Evolutionary conservation across 495 filamentous ascomycete genomes (phyloP).

Genomic region (Trichoderma parareesei): DNA sequence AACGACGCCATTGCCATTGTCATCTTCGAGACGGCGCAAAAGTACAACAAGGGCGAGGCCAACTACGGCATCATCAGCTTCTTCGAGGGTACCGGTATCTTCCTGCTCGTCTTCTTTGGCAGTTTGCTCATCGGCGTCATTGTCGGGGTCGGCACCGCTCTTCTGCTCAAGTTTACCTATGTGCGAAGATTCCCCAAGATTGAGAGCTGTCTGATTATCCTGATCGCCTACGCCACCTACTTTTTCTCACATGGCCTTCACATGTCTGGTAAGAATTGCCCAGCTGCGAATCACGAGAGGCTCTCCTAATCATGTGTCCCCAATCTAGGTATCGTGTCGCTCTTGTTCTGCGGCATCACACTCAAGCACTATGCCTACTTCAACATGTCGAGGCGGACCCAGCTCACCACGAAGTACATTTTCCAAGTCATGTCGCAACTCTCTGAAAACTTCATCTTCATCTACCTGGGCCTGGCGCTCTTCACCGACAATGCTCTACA

Average conservation of each 20-base stretch:
- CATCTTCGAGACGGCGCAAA: conserved; percentile 93
- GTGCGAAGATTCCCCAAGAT: conserved; percentile 90
- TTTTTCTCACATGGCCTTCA: conserved; percentile 92
- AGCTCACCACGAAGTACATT: conserved; percentile 95
- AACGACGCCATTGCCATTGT: conserved; percentile 99
- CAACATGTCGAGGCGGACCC: conserved; percentile 97
- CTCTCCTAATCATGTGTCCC: conserved; percentile 14
- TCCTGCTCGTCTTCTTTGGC: conserved; percentile 92
- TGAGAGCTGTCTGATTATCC: conserved; percentile 86
- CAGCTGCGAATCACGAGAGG: neutral
- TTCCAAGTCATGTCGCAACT: conserved; percentile 93
- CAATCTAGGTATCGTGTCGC: conserved; percentile 77
- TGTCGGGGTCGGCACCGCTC: conserved; percentile 77
- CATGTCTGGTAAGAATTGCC: conserved; percentile 70
- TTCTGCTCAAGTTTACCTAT: conserved; percentile 87
- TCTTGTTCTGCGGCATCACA: conserved; percentile 96
- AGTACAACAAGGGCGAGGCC: conserved; percentile 59
- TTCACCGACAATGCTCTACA: conserved; percentile 83
- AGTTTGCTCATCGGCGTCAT: conserved; percentile 81
- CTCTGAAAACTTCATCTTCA: conserved; percentile 99
- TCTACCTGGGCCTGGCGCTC: conserved; percentile 88
- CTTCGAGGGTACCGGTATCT: conserved; percentile 86
- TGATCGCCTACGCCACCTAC: conserved; percentile 93
- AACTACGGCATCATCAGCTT: conserved; percentile 64
- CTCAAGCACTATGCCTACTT: conserved; percentile 99